Base-by-base conservation (phyloP, 2,329 filamentous ascomycete species). In the Pleurostoma richardsiae region DNA sequence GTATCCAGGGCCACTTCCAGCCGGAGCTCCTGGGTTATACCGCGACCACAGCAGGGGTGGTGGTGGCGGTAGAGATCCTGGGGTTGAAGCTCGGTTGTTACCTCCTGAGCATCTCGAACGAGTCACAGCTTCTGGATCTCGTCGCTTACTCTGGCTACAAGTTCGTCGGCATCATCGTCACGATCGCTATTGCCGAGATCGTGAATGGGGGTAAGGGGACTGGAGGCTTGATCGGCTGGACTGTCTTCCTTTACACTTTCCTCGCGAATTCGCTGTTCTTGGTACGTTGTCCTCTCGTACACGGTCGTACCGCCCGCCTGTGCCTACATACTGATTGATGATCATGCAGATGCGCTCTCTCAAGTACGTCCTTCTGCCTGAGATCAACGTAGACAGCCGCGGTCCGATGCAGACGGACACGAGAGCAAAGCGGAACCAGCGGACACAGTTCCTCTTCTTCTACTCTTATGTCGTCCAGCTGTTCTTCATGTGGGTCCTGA, bases 61-160 rank as follows among this genome's bases (percentile, higher is more conserved):
- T 96, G 39, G 87, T 97, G 11, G 67, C 89, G 27, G 76, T 96
- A 45, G 94, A 99, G 70, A 92, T 99, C 43, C 62, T 94, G n/a
- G 83, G 88, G 36, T 73, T 99, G 54, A 95, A 96, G 70, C 74
- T 96, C 29, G 94, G 92, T 44, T 95, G 89, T 66, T 99, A 97
- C 63, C 83, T 99, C 46, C 71, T 99, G 43, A 90, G 83, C 69
- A 97, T 99, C 67, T 95, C 85, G 57, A 95, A 94, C 63, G 89
- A 95, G 56, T 94, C 88, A 11, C 94, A 97, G 64, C 80, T 97
- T 44, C 80, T 97, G 49, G 94, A 99, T 59, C 71, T 99, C 43
- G 86, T 99, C 45, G 95, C 95, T 4, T 99, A 99, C 70, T 92
- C 88, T 3, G 95, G 95, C 26, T 99, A 99, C 73, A 99, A 99